Evolutionary conservation across 2,329 filamentous ascomycete genomes (phyloP), one percentile per base, ranked within the genome.

Genomic region (Diplodia seriata): DNA sequence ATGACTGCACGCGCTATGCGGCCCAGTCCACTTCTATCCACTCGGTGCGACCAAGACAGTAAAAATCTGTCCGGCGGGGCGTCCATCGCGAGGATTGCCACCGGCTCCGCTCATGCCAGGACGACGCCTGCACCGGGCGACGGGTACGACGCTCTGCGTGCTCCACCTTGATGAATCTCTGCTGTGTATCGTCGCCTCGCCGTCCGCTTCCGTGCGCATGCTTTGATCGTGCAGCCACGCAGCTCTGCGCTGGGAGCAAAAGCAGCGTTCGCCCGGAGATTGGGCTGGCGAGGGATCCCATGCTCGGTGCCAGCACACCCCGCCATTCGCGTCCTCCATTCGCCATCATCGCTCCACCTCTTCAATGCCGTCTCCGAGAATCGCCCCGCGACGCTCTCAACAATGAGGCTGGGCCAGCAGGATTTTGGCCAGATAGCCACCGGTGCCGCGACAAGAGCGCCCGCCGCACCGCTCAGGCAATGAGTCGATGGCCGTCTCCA

Each of bases 1-100:
- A 67, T 67, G 65, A 67, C 65, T 23, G 55, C 11, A 18, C 43
- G 26, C 55, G n/a, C 56, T 43, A 67, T 67, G 65, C 65, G 65
- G 65, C 47, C 54, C 54, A 43, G 33, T 61, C 54, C 53, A 57
- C 53, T 67, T 50, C 54, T 54, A 50, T 54, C 51, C 53, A 59
- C 64, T 11, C 36, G 20, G 65, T 62, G 33, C 55, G 15, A 67
- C 65, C 33, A 49, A n/a, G 15, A n/a, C 43, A 54, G 65, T 26
- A 53, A 63, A 63, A 63, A n/a, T 51, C 43, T 51, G 43, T 50
- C 43, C 47, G 59, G 59, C 59, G 59, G 47, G 59, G 59, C 59
- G 59, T 36, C 59, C 38, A 51, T 51, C 23, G 59, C 43, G 57
- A 61, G 40, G 57, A 61, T 61, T 61, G 40, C 57, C 40, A 31